A percentile compares a stretch with the other conserved stretches of the same genome.
These are phyloP conservation scores for Xerocomus brunneocitrinus DNA, from an alignment of 768 basidiomycete species.

Conservation along the genomic window DNA sequence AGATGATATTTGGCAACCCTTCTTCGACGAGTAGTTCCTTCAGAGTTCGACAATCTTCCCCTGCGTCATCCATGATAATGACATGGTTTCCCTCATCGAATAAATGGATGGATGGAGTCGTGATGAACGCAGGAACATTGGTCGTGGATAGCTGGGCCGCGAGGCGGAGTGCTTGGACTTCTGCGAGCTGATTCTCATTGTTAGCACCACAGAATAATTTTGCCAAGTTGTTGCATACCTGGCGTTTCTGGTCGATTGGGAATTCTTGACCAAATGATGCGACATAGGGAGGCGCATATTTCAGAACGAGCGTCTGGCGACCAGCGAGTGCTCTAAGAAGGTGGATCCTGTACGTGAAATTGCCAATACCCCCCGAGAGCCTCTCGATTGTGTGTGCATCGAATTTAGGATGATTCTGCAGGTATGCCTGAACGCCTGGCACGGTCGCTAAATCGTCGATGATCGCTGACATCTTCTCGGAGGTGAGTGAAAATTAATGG, in stretches of 20 bases:
- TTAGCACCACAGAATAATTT: constrained; percentile 2
- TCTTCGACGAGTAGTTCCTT: constrained; percentile 40
- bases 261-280: constrained; percentile 20
- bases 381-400: constrained; percentile 35
- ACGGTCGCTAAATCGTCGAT: constrained; percentile 25
- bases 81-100: constrained; percentile 47
- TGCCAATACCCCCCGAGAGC: constrained; percentile 50
- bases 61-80: constrained; percentile 63
- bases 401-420: constrained; percentile 42
- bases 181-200: constrained; percentile 36
- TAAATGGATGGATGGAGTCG: constrained; percentile 45
- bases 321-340: constrained; percentile 40
- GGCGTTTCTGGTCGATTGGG: constrained; percentile 44
- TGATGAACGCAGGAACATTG: constrained; percentile 36
- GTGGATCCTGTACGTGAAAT: constrained; percentile 55
- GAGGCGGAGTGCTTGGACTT: constrained; percentile 47
- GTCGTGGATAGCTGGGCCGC: constrained; percentile 32
- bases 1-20: constrained; percentile 25
- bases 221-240: constrained; percentile 36
- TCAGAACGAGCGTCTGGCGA: constrained; percentile 47
- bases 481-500: background rate
- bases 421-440: constrained; percentile 39
- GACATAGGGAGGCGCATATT: constrained; percentile 50
- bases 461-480: constrained; percentile 13
- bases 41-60: constrained; percentile 33